Evolutionary conservation across 352 stramenopile species (phyloP), one percentile per base, ranked within the genome.

Genomic region (Thalassiosira mediterranea): DNA sequence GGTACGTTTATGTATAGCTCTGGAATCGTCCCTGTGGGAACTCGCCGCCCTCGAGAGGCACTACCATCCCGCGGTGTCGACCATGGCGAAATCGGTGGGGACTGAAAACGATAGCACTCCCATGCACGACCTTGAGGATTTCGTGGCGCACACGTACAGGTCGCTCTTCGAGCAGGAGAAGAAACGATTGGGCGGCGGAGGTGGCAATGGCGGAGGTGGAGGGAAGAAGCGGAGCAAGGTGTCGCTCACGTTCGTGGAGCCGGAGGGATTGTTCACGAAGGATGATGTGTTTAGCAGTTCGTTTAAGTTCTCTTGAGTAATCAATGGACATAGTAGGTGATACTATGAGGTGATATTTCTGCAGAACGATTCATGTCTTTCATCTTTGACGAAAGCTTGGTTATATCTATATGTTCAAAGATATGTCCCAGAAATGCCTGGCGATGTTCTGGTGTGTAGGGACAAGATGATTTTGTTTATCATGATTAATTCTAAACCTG

Each of bases 21-120:
- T 98, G 61, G 93, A 98, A 84, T 98, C 91, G 59, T 98, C 93
- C 31, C 78, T 99, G 29, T 99, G 96, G 96, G 96, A 99, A 84
- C 80, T 98, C 28, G 86, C 91, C 54, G 96, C 94, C 13, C 94
- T 99, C 80, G 94, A 95, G 78, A 79, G 94, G 21, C 96, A 99
- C 86, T 98, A 97, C 82, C 96, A 98, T 80, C 94, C 95, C 28
- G 93, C 96, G 11, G 94, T 98, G 11, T 89, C 92, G 7, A 88
- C 91, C 31, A 90, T 98, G 67, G 96, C 95, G 23, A 93, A 93
- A 79, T 93, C 96, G 26, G 94, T 97, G 57, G 95, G 97, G 19
- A 79, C 44, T 1, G 56, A 68, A 37, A 76, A 90, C 71, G 76
- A 90, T 63, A 87, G 79, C 29, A 68, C 72, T 26, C 79, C 83